Conservation (phyloP, 2,329 filamentous ascomycete species). For the Phoma sp. region DNA sequence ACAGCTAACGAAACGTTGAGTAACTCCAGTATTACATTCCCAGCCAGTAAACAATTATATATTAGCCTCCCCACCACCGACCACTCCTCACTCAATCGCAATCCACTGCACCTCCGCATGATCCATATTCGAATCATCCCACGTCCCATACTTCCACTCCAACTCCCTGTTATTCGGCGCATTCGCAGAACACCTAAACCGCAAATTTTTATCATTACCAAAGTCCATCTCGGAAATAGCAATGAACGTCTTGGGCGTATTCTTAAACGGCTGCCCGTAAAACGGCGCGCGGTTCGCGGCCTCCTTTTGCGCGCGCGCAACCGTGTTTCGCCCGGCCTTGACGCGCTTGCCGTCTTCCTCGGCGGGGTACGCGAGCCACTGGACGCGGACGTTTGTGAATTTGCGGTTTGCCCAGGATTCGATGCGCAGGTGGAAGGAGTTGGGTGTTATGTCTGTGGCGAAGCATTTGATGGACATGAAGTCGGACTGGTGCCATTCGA, state of each 20-base stretch:
- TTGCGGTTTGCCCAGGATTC: neutral
- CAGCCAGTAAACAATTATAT: no score
- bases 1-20: no score
- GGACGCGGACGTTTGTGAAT: neutral
- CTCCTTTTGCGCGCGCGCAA: neutral
- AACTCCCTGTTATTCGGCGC: neutral
- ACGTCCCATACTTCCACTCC: neutral
- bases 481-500: neutral
- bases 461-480: neutral
- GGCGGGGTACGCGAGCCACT: neutral
- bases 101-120: constrained; percentile 1
- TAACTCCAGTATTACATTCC: neutral
- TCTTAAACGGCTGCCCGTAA: constrained; percentile 2
- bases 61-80: neutral
- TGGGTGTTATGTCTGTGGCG: neutral
- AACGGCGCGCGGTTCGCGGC: neutral
- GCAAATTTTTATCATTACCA: neutral
- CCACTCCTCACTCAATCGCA: neutral
- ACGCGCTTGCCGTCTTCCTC: neutral
- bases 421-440: neutral
- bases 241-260: neutral
- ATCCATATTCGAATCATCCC: neutral
- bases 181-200: neutral
- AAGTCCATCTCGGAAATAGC: neutral
- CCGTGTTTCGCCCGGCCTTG: neutral